Conservation (phyloP, 192 early-diverging fungal genomes). For the Coemansia asiatica region DNA sequence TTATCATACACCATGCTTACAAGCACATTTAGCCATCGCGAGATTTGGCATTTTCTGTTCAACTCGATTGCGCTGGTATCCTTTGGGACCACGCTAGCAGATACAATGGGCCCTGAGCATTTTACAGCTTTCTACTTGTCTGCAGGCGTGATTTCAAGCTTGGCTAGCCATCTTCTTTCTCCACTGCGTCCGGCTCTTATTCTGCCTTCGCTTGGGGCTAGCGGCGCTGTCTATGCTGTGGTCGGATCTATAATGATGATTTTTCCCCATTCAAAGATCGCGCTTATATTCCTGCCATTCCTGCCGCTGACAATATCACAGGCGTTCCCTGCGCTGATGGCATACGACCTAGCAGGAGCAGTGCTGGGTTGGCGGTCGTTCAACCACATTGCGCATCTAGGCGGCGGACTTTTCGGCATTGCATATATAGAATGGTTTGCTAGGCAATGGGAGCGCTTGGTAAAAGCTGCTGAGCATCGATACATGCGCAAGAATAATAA, state of each 20-base stretch:
- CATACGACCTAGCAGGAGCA: constrained; percentile 69
- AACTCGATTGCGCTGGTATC: constrained; percentile 79
- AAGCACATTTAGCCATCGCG: constrained; percentile 73
- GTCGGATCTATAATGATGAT: constrained; percentile 61
- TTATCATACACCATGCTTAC: constrained; percentile 77
- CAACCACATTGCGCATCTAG: constrained; percentile 75
- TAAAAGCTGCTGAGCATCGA: not conserved
- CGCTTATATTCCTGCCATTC: constrained; percentile 65
- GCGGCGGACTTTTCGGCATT: constrained; percentile 65
- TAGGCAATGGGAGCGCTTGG: constrained; percentile 15
- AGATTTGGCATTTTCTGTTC: constrained; percentile 72
- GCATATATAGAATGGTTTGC: constrained; percentile 59
- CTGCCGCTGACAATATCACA: constrained; percentile 58
- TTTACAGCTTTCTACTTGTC: constrained; percentile 81
- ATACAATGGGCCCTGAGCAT: constrained; percentile 62
- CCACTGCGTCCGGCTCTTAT: constrained; percentile 49
- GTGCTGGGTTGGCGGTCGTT: constrained; percentile 70
- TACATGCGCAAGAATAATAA: constrained; percentile 1
- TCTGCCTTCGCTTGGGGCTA: constrained; percentile 76
- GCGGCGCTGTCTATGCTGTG: constrained; percentile 76
- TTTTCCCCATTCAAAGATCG: constrained; percentile 60
- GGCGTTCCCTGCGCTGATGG: constrained; percentile 70
- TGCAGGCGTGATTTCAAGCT: constrained; percentile 63
- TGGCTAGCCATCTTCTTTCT: constrained; percentile 65
- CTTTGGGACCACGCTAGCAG: constrained; percentile 59